Conservation (phyloP, 176 grass and related monocot genomes). For the Dendrocalamus sinicus region DNA sequence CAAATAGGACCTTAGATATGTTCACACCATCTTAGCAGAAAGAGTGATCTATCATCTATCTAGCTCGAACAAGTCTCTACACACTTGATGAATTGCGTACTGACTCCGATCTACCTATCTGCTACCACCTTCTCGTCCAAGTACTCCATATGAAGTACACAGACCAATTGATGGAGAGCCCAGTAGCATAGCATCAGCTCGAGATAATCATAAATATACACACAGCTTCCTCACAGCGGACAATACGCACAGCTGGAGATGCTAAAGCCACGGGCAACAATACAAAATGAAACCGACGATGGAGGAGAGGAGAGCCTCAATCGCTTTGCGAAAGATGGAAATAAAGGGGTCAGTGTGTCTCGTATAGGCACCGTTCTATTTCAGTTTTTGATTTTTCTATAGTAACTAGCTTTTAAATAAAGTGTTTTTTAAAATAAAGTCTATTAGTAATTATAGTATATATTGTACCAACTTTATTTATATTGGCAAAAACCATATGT, state of each 20-base stretch:
- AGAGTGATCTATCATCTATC: neutral
- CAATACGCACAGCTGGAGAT: constrained; percentile 43
- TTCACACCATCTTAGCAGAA: neutral
- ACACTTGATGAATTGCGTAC: neutral
- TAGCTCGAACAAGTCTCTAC: neutral
- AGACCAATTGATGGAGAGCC: neutral
- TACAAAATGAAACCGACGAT: constrained; percentile 17
- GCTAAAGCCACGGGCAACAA: neutral
- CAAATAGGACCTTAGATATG: constrained; percentile 31
- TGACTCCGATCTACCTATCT: constrained; percentile 3
- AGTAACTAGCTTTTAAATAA: too few relatives aligned
- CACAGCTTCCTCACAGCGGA: neutral
- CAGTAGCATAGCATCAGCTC: neutral
- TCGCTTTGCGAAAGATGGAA: constrained; percentile 2
- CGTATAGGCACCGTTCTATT: too few relatives aligned
- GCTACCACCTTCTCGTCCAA: neutral
- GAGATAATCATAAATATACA: neutral
- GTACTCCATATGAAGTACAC: neutral
- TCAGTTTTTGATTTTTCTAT: too few relatives aligned
- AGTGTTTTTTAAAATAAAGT: too few relatives aligned
- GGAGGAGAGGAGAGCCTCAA: neutral
- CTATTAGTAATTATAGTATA: too few relatives aligned
- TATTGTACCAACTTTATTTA: too few relatives aligned
- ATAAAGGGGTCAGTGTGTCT: neutral
- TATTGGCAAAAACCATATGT: too few relatives aligned